A percentile compares a stretch with the other conserved stretches of the same genome.
These are phyloP conservation scores for Ceratobasidium theobromae DNA, from an alignment of 1,284 basidiomycete species.

Conservation along the genomic window DNA sequence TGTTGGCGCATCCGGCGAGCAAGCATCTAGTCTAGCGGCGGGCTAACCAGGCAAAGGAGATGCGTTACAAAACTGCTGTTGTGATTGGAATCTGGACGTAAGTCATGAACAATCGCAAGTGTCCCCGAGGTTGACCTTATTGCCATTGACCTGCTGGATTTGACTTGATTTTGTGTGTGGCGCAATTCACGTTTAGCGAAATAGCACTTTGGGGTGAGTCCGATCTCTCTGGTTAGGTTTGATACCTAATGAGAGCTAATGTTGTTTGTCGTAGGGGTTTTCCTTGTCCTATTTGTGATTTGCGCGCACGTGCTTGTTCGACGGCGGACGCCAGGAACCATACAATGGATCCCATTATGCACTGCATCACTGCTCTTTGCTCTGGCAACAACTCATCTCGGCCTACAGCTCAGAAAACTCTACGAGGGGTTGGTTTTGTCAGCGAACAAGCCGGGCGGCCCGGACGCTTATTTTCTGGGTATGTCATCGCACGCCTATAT, in stretches of 20 bases:
- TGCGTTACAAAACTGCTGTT: conserved; percentile 14
- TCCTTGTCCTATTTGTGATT: conserved; percentile 12
- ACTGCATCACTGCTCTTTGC: conserved; percentile 5
- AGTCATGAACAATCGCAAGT: not conserved
- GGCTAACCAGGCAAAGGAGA: not conserved
- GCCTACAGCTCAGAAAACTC: conserved; percentile 11
- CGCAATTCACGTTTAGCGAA: not conserved
- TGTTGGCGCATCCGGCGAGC: not conserved
- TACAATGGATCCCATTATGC: conserved; percentile 19
- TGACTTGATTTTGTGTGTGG: not conserved
- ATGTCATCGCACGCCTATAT: not conserved
- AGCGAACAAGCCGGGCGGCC: not conserved
- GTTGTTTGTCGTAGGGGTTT: not conserved
- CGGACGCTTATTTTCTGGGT: conserved; percentile 5
- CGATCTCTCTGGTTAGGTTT: not conserved
- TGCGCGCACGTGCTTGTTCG: conserved; percentile 12
- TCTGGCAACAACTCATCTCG: not conserved
- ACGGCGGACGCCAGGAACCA: not conserved
- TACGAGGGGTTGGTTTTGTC: conserved; percentile 6
- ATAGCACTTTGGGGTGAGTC: conserved; percentile 19
- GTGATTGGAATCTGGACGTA: conserved; percentile 21
- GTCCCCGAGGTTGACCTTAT: not conserved
- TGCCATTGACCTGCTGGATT: not conserved
- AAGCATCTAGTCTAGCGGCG: not conserved
- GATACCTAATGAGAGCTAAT: not conserved